Conservation (phyloP, 2,329 filamentous ascomycete species). For the Ustulina deusta region DNA sequence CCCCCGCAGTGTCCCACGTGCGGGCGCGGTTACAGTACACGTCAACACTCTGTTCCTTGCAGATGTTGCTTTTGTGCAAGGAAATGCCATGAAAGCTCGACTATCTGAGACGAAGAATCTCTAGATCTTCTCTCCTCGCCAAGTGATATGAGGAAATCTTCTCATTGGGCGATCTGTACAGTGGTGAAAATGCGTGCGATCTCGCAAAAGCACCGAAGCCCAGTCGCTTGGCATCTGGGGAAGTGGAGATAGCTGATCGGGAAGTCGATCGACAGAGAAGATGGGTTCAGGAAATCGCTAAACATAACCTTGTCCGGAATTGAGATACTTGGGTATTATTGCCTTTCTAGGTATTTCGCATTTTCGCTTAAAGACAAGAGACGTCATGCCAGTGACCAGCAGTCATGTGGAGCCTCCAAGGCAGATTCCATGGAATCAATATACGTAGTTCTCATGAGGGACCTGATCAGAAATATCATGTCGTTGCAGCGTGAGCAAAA, state of each 20-base stretch:
- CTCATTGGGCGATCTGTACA: constrained; percentile 7
- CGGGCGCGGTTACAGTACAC: constrained; percentile 14
- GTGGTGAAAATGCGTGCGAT: neutral
- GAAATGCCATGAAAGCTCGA: neutral
- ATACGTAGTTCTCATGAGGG: constrained; percentile 28
- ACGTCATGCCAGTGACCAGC: constrained; percentile 5
- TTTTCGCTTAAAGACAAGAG: constrained; percentile 16
- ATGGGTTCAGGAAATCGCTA: neutral
- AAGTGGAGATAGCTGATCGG: constrained; percentile 24
- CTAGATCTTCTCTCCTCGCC: neutral
- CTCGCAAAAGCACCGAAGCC: neutral
- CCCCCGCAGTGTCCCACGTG: constrained; percentile 13
- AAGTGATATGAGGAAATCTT: neutral
- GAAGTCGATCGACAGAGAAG: neutral
- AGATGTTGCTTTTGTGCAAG: neutral
- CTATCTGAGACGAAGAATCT: neutral
- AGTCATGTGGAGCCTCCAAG: constrained; percentile 8
- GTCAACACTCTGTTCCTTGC: constrained; percentile 13
- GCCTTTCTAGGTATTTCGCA: neutral
- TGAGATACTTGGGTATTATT: neutral
- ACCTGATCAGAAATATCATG: constrained; percentile 23
- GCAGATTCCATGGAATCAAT: constrained; percentile 22
- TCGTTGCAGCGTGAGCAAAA: constrained; percentile 9
- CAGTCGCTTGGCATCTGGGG: constrained; percentile 29
- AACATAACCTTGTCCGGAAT: neutral